phyloP scores from a whole-genome alignment of 1,284 basidiomycete species.

The Ceratobasidium sp. region DNA sequence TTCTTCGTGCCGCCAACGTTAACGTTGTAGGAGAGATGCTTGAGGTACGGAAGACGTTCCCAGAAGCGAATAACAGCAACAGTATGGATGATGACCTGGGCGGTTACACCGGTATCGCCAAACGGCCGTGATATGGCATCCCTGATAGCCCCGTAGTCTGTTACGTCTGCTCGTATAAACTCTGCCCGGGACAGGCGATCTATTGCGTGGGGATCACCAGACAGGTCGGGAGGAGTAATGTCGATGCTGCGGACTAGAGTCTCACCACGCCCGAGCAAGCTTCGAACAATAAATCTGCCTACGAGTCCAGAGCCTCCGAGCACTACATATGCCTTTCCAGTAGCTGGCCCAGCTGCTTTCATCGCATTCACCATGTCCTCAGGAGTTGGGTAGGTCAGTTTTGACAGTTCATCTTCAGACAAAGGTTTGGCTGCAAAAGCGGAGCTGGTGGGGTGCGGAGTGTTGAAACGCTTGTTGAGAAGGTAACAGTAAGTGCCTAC shows the following conservation, averaged over 20 bases:
- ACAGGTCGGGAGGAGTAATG: neutral
- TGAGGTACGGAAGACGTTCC: conserved; percentile 26
- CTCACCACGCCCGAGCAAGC: conserved; percentile 24
- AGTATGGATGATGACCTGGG: conserved; percentile 25
- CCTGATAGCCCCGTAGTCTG: conserved; percentile 14
- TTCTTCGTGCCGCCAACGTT: conserved; percentile 25
- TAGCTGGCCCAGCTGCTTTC: neutral
- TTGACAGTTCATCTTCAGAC: conserved; percentile 15
- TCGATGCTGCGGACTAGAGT: conserved; percentile 29
- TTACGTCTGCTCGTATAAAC: conserved; percentile 26
- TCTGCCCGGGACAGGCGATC: conserved; percentile 16
- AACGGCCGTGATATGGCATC: conserved; percentile 21
- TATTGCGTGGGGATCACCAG: neutral
- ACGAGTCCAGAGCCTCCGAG: conserved; percentile 26
- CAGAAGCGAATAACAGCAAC: conserved; percentile 18
- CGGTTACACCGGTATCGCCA: conserved; percentile 9
- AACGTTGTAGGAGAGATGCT: conserved; percentile 22
- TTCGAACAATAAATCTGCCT: conserved; percentile 9
- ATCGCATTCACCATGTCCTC: conserved; percentile 17
- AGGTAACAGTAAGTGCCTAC: neutral
- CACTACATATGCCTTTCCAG: conserved; percentile 21
- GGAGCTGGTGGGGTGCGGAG: neutral
- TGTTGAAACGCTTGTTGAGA: conserved; percentile 4
- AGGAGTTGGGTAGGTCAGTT: conserved; percentile 14
- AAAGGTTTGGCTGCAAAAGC: neutral